Conservation (phyloP, 148 eudicot species). For the Polygonum aviculare region DNA sequence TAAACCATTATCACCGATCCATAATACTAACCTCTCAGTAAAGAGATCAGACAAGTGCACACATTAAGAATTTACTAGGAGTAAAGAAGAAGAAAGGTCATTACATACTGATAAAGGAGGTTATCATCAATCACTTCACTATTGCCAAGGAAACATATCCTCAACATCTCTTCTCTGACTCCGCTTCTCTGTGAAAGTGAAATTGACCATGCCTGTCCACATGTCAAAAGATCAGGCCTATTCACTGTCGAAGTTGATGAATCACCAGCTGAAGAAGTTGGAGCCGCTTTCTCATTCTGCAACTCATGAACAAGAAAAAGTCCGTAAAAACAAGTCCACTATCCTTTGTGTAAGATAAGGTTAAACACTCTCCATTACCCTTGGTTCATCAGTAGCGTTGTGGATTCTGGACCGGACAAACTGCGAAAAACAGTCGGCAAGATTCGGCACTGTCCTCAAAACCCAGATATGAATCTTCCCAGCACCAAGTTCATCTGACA, state of each 20-base stretch:
- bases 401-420: slow-evolving; percentile 48
- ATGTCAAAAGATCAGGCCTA: slow-evolving; percentile 41
- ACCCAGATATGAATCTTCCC: slow-evolving; percentile 70
- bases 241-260: slow-evolving; percentile 15
- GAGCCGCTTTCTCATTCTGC: slow-evolving; percentile 37
- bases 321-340: not conserved
- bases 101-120: slow-evolving; percentile 66
- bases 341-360: not conserved
- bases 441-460: slow-evolving; percentile 55
- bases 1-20: not conserved
- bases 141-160: slow-evolving; percentile 40
- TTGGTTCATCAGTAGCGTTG: slow-evolving; percentile 20
- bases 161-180: slow-evolving; percentile 45
- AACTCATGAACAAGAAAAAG: slow-evolving; percentile 1
- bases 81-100: not conserved
- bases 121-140: slow-evolving; percentile 32
- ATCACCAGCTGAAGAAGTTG: slow-evolving; percentile 27
- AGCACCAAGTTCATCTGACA: slow-evolving; percentile 48
- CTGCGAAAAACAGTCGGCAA: slow-evolving; percentile 61
- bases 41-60: not conserved
- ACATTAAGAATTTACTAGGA: not conserved
- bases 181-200: slow-evolving; percentile 63
- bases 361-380: slow-evolving; percentile 32
- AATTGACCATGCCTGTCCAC: slow-evolving; percentile 79
- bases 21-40: not conserved